Percentiles rank a stretch among this genome's conserved stretches.
Evolutionary conservation across 2,329 filamentous ascomycete genomes (phyloP).

Genomic region (Neofusicoccum cordaticola): DNA sequence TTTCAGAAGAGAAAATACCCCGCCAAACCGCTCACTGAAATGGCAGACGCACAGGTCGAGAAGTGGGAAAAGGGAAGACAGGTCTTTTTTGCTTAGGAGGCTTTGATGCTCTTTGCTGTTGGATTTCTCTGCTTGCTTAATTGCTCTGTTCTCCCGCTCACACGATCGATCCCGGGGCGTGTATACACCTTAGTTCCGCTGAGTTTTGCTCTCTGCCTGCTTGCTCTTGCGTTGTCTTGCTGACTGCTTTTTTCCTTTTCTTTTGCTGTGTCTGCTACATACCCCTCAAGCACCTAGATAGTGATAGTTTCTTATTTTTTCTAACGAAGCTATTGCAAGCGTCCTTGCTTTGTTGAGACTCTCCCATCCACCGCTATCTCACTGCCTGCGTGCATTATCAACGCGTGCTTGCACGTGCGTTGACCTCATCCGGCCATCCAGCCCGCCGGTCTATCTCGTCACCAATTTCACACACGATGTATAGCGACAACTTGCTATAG

Average conservation of each 20-base stretch:
- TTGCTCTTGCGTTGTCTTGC: conserved; percentile 1
- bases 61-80: neutral
- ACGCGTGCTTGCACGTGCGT: neutral
- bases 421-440: neutral
- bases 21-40: neutral
- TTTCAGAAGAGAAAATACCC: conserved; percentile 11
- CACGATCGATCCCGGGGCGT: neutral
- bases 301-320: conserved; percentile 3
- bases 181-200: neutral
- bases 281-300: conserved; percentile 16
- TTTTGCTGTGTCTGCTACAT: conserved; percentile 11
- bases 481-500: neutral
- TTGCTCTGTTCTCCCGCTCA: neutral
- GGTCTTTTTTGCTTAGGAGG: neutral
- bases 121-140: conserved; percentile 2
- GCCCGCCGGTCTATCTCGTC: neutral
- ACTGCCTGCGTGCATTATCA: neutral
- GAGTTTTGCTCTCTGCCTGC: neutral
- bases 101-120: conserved; percentile 3
- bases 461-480: neutral
- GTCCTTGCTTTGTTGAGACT: conserved; percentile 1
- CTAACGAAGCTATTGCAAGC: conserved; percentile 11
- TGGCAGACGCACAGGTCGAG: conserved; percentile 7
- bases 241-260: neutral
- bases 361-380: no score